Conservation (phyloP, 129 eudicot genomes). For the Pittosporum tobira region DNA sequence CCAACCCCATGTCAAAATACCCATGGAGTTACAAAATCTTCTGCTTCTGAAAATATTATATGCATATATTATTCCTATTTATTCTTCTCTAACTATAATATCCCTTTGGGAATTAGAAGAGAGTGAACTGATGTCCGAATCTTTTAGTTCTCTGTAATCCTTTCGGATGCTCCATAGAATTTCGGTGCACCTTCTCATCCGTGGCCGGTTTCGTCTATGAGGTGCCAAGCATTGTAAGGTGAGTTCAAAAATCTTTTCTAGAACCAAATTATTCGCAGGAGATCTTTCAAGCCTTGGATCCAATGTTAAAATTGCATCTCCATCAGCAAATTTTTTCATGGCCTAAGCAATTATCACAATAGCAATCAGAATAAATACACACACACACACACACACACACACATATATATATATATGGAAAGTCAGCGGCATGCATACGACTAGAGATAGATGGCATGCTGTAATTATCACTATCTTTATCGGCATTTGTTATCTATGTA, state of each 20-base stretch:
- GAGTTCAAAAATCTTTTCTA: slow-evolving; percentile 68
- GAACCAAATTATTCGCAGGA: slow-evolving; percentile 36
- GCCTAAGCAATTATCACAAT: slow-evolving; percentile 41
- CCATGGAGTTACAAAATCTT: background rate
- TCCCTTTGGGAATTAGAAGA: slow-evolving; percentile 9
- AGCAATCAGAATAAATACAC: background rate
- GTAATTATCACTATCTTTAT: too few species aligned
- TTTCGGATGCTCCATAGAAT: slow-evolving; percentile 81
- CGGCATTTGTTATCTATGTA: too few species aligned
- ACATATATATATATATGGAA: too few species aligned
- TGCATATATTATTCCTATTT: too few species aligned
- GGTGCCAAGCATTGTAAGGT: slow-evolving; percentile 75
- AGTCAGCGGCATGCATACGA: too few species aligned
- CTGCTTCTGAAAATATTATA: background rate
- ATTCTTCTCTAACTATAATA: slow-evolving; percentile 7
- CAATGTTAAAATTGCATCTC: slow-evolving; percentile 44
- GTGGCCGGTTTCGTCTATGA: slow-evolving; percentile 52
- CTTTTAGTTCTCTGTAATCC: slow-evolving; percentile 51
- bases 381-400: too few species aligned
- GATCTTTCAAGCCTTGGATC: slow-evolving; percentile 66
- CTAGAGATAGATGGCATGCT: too few species aligned
- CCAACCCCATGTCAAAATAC: background rate
- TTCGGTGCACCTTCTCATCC: slow-evolving; percentile 80
- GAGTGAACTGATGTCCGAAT: slow-evolving; percentile 16
- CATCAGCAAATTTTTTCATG: slow-evolving; percentile 54